Conservation (phyloP, 1,139 yeast species). For the Scheffersomyces illinoinensis region DNA sequence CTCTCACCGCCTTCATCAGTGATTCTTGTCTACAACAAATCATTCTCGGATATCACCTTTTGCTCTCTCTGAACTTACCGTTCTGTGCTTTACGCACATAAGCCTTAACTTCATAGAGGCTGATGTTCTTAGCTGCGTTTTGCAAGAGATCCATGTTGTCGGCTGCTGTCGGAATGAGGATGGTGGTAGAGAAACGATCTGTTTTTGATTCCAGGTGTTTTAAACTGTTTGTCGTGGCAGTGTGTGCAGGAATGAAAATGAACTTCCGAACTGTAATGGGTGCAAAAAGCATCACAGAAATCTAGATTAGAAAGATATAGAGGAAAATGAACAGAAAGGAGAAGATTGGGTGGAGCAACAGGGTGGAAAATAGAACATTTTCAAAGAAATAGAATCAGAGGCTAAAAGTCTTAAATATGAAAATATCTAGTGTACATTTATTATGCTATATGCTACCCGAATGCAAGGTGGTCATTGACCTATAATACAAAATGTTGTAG, state of each 20-base stretch:
- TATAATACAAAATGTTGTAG: background rate
- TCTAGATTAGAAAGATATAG: too few species aligned
- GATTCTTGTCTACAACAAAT: background rate
- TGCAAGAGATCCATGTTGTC: conserved; percentile 60
- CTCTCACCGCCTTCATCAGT: background rate
- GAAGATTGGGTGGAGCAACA: too few species aligned
- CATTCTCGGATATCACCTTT: background rate
- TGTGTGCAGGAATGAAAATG: background rate
- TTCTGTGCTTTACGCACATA: conserved; percentile 98
- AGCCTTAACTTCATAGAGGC: conserved; percentile 93
- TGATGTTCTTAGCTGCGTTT: conserved; percentile 77
- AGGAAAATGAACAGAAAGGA: too few species aligned
- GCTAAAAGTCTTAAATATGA: background rate
- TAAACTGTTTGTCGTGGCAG: background rate
- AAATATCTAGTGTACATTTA: background rate
- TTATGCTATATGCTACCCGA: background rate
- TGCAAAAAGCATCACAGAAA: background rate
- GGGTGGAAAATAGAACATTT: too few species aligned
- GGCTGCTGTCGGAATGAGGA: background rate
- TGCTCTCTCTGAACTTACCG: conserved; percentile 40
- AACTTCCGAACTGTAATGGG: background rate
- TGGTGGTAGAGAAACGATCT: background rate
- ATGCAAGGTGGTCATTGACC: background rate
- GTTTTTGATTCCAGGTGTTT: background rate
- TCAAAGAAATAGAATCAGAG: too few species aligned